These are phyloP conservation scores for Microsporum audouinii DNA, from an alignment of 2,329 filamentous ascomycete genomes.

Conservation along the genomic window DNA sequence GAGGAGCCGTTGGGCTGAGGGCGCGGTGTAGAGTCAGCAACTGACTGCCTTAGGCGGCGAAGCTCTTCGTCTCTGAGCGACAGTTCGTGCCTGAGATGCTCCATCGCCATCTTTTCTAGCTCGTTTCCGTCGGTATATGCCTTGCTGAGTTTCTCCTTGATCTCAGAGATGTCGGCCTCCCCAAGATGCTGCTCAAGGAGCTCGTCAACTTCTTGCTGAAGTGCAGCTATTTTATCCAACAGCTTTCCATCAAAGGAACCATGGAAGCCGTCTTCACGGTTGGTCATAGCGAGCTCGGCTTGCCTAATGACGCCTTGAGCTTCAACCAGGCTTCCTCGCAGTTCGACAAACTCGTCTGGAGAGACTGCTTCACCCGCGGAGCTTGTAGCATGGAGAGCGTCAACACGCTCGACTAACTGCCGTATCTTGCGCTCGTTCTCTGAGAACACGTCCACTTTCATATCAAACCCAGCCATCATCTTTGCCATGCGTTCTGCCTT, in stretches of 20 bases:
- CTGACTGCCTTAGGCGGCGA: constrained; percentile 65
- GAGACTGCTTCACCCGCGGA: constrained; percentile 66
- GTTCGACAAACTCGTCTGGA: constrained; percentile 65
- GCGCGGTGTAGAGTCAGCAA: constrained; percentile 38
- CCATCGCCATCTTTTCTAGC: constrained; percentile 58
- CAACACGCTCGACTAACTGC: constrained; percentile 71
- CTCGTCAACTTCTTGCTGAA: constrained; percentile 76
- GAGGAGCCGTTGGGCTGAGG: constrained; percentile 44
- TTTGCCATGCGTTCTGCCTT: constrained; percentile 99
- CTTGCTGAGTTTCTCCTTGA: constrained; percentile 68
- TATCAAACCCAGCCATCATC: constrained; percentile 99
- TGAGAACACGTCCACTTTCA: constrained; percentile 85
- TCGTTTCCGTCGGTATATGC: constrained; percentile 66
- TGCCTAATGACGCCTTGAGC: constrained; percentile 88
- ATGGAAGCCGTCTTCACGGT: constrained; percentile 36
- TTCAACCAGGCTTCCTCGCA: constrained; percentile 70
- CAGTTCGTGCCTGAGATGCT: constrained; percentile 66
- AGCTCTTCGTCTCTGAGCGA: constrained; percentile 71
- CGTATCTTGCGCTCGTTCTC: constrained; percentile 81
- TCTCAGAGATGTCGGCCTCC: constrained; percentile 67
- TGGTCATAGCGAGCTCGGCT: constrained; percentile 74
- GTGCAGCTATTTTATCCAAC: constrained; percentile 58
- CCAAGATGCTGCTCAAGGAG: constrained; percentile 67
- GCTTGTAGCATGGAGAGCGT: constrained; percentile 65
- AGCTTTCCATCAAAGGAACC: constrained; percentile 49